Evolutionary conservation across 305 asterid genomes (phyloP).

Genomic region (Fraxinus nigra): DNA sequence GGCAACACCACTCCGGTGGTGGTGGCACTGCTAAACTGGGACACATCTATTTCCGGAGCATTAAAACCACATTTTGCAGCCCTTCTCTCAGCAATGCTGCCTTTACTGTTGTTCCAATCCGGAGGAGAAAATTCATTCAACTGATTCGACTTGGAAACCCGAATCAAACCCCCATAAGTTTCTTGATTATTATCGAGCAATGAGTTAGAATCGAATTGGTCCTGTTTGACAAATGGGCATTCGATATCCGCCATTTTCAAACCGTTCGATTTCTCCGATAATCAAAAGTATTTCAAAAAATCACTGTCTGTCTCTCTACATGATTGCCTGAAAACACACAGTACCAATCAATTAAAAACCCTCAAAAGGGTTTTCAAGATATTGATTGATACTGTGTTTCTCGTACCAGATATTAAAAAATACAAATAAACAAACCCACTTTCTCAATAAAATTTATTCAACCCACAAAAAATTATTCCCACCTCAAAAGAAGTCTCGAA

Average conservation of each 20-base stretch:
- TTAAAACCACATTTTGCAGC: conserved; percentile 45
- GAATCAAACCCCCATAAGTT: not conserved
- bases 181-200: not conserved
- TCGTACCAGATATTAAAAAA: conserved; percentile 3
- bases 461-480: not conserved
- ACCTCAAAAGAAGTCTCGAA: not conserved
- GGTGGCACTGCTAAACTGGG: not conserved
- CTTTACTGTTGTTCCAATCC: not conserved
- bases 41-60: conserved; percentile 29
- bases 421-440: not conserved
- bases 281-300: not conserved
- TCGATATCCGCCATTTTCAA: conserved; percentile 26
- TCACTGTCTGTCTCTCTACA: not conserved
- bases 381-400: conserved; percentile 44
- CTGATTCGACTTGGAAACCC: not conserved
- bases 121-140: not conserved
- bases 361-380: conserved; percentile 37
- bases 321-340: conserved; percentile 15
- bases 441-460: not conserved
- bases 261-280: not conserved
- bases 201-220: not conserved
- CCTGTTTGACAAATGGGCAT: conserved; percentile 22
- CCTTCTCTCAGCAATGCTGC: conserved; percentile 49
- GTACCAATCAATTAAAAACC: conserved; percentile 48
- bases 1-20: not conserved